These are phyloP conservation scores for Loxodes magnus DNA, from an alignment of 73 alveolate genomes.

Conservation along the genomic window DNA sequence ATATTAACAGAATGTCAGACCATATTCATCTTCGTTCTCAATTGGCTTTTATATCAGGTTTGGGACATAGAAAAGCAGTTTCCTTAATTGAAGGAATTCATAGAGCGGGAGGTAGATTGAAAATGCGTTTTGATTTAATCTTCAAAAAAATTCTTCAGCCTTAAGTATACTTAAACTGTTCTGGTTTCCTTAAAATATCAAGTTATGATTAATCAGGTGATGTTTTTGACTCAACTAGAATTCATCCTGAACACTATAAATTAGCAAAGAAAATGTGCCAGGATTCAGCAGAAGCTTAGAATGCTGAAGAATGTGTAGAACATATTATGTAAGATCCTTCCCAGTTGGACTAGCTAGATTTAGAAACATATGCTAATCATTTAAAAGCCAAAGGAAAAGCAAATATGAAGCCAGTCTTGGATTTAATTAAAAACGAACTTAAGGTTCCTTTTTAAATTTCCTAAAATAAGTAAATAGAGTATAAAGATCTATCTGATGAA, in stretches of 20 bases:
- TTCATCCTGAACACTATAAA: constrained; percentile 51
- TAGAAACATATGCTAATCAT: constrained; percentile 38
- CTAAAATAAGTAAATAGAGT: constrained; percentile 41
- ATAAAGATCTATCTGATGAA: constrained; percentile 27
- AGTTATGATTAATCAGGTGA: constrained; percentile 13
- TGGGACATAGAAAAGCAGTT: constrained; percentile 77
- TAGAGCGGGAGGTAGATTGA: constrained; percentile 3
- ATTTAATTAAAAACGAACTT: constrained; percentile 50
- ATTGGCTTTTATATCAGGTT: constrained; percentile 54
- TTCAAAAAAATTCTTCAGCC: constrained; percentile 8
- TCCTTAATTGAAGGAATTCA: constrained; percentile 28
- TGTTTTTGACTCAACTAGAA: constrained; percentile 66
- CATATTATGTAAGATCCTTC: constrained; percentile 41
- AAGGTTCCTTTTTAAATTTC: constrained; percentile 40
- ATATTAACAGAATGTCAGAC: constrained; percentile 30
- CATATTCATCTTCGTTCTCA: constrained; percentile 53
- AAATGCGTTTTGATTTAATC: constrained; percentile 24
- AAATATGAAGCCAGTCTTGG: constrained; percentile 31
- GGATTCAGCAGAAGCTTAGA: constrained; percentile 32
- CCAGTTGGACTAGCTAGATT: constrained; percentile 41
- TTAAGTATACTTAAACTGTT: constrained; percentile 13
- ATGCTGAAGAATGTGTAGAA: constrained; percentile 31
- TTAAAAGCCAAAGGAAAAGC: constrained; percentile 20
- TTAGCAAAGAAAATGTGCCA: constrained; percentile 36
- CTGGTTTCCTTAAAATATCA: constrained; percentile 23